Percentiles rank a stretch among this genome's conserved stretches.
phyloP scores from a whole-genome alignment of 371 early-diverging fungal genomes.

The Apophysomyces trapeziformis region DNA sequence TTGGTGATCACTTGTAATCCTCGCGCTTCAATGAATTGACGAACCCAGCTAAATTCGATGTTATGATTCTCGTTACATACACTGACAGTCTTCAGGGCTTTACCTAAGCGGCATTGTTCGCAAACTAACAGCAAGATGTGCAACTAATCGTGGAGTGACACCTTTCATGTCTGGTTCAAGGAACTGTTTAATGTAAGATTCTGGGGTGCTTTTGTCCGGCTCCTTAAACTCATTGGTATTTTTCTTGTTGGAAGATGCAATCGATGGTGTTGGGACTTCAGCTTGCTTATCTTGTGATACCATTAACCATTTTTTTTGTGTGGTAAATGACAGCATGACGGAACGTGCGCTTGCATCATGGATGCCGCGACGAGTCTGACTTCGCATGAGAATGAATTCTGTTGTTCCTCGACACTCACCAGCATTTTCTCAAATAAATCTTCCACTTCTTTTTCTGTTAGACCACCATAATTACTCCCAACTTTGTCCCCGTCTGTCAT shows the following conservation, averaged over 20 bases:
- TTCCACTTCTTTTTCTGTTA: conserved; percentile 41
- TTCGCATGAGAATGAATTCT: not conserved
- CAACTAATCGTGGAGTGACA: conserved; percentile 61
- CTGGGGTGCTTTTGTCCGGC: conserved; percentile 65
- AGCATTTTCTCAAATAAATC: conserved; percentile 54
- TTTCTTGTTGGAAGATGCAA: conserved; percentile 22
- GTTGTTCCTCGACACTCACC: conserved; percentile 24
- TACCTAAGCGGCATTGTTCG: conserved; percentile 80
- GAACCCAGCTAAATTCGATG: conserved; percentile 52
- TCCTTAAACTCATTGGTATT: conserved; percentile 20
- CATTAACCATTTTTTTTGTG: conserved; percentile 56
- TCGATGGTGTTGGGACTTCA: conserved; percentile 28
- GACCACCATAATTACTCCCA: conserved; percentile 18
- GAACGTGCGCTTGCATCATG: conserved; percentile 40
- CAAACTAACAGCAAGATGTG: conserved; percentile 67
- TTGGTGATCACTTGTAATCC: conserved; percentile 72
- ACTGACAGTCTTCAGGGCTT: conserved; percentile 15
- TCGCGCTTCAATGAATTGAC: conserved; percentile 72
- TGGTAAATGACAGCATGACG: conserved; percentile 46
- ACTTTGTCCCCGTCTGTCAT: conserved; percentile 12
- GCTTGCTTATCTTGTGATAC: conserved; percentile 56
- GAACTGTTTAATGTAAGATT: conserved; percentile 67
- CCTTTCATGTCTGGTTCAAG: conserved; percentile 62
- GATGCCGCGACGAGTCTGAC: conserved; percentile 51
- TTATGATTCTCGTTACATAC: not conserved